phyloP scores from a whole-genome alignment of 2,329 filamentous ascomycete species.

The Aspergillus proliferans region DNA sequence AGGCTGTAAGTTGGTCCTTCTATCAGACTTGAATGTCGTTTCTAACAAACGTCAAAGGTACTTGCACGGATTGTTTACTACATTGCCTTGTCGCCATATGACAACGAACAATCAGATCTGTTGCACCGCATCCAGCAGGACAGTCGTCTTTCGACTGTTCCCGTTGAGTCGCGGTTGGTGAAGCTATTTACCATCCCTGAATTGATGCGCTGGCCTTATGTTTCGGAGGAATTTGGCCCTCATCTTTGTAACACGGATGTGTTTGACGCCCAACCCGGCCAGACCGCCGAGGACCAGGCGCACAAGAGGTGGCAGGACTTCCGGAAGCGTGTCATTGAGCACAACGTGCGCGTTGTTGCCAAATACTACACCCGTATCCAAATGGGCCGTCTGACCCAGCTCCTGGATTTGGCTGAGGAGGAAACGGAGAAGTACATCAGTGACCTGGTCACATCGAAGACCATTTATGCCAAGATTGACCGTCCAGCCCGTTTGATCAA shows the following conservation, averaged over 20 bases:
- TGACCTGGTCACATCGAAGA: slow-evolving; percentile 94
- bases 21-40: slow-evolving; percentile 1
- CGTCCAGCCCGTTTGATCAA: slow-evolving; percentile 84
- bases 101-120: slow-evolving; percentile 97
- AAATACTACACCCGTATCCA: slow-evolving; percentile 99
- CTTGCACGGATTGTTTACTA: slow-evolving; percentile 97
- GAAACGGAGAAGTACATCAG: slow-evolving; percentile 99
- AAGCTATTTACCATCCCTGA: slow-evolving; percentile 94
- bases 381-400: slow-evolving; percentile 80
- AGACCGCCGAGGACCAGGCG: slow-evolving; percentile 71
- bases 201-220: slow-evolving; percentile 96
- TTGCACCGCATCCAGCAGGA: slow-evolving; percentile 89
- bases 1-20: slow-evolving; percentile 60
- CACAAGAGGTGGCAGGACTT: slow-evolving; percentile 86
- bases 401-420: slow-evolving; percentile 86
- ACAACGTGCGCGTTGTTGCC: slow-evolving; percentile 94
- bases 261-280: slow-evolving; percentile 61
- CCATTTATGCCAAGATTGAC: slow-evolving; percentile 96
- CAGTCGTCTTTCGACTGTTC: slow-evolving; percentile 68
- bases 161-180: slow-evolving; percentile 75
- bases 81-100: slow-evolving; percentile 89
- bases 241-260: slow-evolving; percentile 86
- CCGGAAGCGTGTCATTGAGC: slow-evolving; percentile 96
- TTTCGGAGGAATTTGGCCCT: slow-evolving; percentile 79
- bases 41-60: slow-evolving; percentile 49